Base-by-base conservation (phyloP, 352 stramenopile species). In the Aphanomyces cochlioides region DNA sequence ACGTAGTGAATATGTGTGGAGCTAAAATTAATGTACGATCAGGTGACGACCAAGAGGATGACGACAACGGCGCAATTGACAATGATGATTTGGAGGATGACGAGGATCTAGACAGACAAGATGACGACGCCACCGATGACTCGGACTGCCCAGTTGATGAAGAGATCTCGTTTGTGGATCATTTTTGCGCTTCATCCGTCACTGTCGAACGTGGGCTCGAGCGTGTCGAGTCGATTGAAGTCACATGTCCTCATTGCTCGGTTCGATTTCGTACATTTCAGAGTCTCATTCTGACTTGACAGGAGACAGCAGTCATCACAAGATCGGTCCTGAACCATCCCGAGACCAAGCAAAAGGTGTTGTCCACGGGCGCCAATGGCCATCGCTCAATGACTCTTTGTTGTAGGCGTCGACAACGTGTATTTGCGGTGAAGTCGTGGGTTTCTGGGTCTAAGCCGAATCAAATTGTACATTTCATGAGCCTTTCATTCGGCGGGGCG, bases 371-470 rank as follows among this genome's bases (percentile, higher is more conserved):
- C 28, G 28, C 28, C 28, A 28, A 28, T 28, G 28, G 28, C 2
- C 28, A 28, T 28, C 28, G 28, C 28, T 28, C 1, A 28, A 28
- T 28, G 2, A 28, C 28, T 28, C 28, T n/a, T n/a, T 28, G 28
- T 28, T 28, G 28, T 28, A 28, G 28, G 28, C 28, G 28, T 28
- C 28, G 6, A 61, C 54, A 13, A 61, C 54, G 0, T 61, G 54
- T 37, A 39, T 39, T 40, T 61, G 54, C 54, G 54, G 54, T 5
- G 54, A 61, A 40, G 54, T 61, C 19, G 54, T 61, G 19, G 54
- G 54, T 12, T 61, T 61, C 43, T 61, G 54, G 54, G 8, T 61
- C 54, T 61, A 61, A 61, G 17, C 17, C 28, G 43, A n/a, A n/a
- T 50, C 43, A 12, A 50, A 50, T 50, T n/a, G 43, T 50, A n/a